Evolutionary conservation across 202 grass and related monocot genomes (phyloP).

Genomic region (Zizania palustris): DNA sequence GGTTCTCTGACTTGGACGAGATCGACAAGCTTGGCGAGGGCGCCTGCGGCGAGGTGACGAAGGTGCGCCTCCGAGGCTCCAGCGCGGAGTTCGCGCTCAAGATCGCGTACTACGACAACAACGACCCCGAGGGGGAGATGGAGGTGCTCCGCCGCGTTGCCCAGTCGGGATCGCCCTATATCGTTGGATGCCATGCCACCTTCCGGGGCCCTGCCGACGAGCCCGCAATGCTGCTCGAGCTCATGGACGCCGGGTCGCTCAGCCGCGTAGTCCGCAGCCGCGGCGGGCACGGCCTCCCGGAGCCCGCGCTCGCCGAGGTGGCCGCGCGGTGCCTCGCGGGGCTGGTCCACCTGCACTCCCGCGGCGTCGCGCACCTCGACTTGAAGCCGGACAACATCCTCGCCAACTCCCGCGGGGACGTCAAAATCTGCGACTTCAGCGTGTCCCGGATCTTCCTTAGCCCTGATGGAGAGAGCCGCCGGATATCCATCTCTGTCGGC

Average conservation of each 20-base stretch:
- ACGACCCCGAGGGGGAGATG: background rate
- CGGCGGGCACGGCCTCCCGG: constrained; percentile 23
- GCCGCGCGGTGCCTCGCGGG: constrained; percentile 42
- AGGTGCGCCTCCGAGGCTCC: constrained; percentile 35
- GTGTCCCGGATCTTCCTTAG: constrained; percentile 40
- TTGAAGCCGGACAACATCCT: constrained; percentile 67
- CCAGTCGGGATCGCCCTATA: background rate
- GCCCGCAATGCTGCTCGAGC: constrained; percentile 47
- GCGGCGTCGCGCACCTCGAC: constrained; percentile 63
- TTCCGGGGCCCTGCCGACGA: background rate
- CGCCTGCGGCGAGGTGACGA: constrained; percentile 31
- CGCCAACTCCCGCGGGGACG: constrained; percentile 18
- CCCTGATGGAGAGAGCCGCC: background rate
- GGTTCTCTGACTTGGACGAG: constrained; percentile 14
- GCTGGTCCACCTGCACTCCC: constrained; percentile 51
- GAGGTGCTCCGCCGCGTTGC: constrained; percentile 30
- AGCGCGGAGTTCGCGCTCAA: constrained; percentile 27
- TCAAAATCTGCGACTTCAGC: constrained; percentile 53
- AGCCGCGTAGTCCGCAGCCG: background rate
- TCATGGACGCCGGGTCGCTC: constrained; percentile 66
- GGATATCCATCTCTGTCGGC: constrained; percentile 31
- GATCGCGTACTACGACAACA: background rate
- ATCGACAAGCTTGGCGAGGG: constrained; percentile 21
- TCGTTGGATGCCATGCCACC: background rate
- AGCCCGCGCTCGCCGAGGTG: constrained; percentile 54